A percentile compares a stretch with the other conserved stretches of the same genome.
These are phyloP conservation scores for Verticillium isaacii DNA, from an alignment of 2,329 filamentous ascomycete species.

Conservation along the genomic window DNA sequence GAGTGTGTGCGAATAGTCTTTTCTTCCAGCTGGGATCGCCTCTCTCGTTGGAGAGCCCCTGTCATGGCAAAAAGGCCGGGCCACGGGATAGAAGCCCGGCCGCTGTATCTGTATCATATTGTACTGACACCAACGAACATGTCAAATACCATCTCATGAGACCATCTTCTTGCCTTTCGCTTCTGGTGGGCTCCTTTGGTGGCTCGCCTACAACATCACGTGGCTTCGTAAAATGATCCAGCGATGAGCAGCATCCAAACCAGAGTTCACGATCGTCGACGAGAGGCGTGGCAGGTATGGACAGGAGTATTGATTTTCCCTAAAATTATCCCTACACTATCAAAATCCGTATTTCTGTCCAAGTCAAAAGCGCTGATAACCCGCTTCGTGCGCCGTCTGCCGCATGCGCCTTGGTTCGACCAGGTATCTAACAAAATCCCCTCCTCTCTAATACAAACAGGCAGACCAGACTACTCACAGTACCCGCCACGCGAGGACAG, in stretches of 20 bases:
- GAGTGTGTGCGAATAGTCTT: not conserved
- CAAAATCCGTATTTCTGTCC: not conserved
- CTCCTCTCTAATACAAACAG: not conserved
- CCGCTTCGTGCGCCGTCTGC: not conserved
- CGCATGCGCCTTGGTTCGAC: not conserved
- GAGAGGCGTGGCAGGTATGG: not conserved
- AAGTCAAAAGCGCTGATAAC: not conserved
- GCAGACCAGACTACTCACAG: not conserved
- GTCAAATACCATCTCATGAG: not conserved
- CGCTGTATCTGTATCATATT: conserved; percentile 4
- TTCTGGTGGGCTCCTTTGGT: too few relatives aligned
- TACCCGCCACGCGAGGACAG: not conserved
- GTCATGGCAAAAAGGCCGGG: not conserved
- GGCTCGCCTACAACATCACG: not conserved
- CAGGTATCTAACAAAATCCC: not conserved
- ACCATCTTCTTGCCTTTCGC: not conserved
- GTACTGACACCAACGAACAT: conserved; percentile 1
- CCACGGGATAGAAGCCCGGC: not conserved
- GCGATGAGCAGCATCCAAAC: not conserved
- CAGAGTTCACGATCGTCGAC: not conserved
- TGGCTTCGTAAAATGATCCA: not conserved
- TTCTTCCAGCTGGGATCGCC: not conserved
- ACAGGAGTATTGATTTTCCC: not conserved
- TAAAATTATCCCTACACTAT: not conserved
- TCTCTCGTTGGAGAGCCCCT: not conserved